Base-by-base conservation (phyloP, 345 rosid genomes). In the Ailanthus altissimus region DNA sequence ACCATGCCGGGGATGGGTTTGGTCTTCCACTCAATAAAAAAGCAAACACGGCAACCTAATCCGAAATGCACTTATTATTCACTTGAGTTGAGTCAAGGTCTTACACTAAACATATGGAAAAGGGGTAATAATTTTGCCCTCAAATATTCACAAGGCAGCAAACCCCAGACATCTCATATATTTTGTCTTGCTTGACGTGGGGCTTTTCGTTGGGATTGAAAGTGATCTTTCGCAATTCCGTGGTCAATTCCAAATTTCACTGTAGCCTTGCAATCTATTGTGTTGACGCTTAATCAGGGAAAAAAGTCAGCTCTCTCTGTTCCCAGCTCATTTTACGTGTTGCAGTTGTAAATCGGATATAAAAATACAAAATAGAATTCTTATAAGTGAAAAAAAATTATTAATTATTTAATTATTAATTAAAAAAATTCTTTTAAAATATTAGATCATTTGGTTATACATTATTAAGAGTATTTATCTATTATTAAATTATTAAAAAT, bases 41-140 rank as follows among this genome's bases (percentile, higher is more conserved):
- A 61, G 75, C 70, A 28, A 51, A 71, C n/a, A n/a, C n/a, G n/a
- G n/a, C 78, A 74, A 59, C 8, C 63, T 23, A 46, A 62, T 13
- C 21, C 54, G 3, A 6, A 5, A 12, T 28, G 23, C 74, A 73
- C 47, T 32, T 56, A 36, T 57, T 54, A 20, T 23, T 67, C 56
- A 59, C 40, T 63, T 57, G 28, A 32, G 38, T 32, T 3, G 3
- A 32, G 38, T 32, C 38, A 1, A 1, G 3, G 38, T 32, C 38
- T 32, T 32, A 32, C 38, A 32, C 38, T 32, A 32, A 32, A 36
- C 70, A 43, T 10, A 36, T 6, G 53, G 23, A 51, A 4, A 45
- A 73, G 25, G 58, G 21, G 11, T 32, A 56, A 77, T 49, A 25
- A 66, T 73, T 58, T 46, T 46, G 56, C 43, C 45, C 16, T 21